Percentiles rank a stretch among this genome's conserved stretches.
Evolutionary conservation across 2,329 filamentous ascomycete genomes (phyloP).

Genomic region (Arthroderma sp.): DNA sequence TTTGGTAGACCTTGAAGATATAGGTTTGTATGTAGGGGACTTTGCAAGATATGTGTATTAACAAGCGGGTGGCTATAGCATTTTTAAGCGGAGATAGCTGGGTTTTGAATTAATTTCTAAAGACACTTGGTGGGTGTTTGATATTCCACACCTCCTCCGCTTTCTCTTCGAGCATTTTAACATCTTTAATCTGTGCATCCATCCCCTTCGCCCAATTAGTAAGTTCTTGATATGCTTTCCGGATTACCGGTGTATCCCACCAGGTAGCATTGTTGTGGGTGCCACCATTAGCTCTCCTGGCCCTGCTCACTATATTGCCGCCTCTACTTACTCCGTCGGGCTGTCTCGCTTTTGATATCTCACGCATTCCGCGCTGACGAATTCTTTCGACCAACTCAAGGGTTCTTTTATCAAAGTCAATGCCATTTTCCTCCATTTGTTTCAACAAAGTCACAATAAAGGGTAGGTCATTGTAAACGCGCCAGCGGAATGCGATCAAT

Average conservation of each 20-base stretch:
- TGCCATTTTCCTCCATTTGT: conserved; percentile 36
- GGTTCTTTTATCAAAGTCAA: conserved; percentile 28
- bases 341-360: conserved; percentile 10
- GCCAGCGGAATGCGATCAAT: conserved; percentile 34
- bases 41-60: neutral
- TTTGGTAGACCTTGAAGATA: neutral
- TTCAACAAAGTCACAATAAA: conserved; percentile 29
- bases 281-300: neutral
- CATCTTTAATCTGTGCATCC: conserved; percentile 3
- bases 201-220: conserved; percentile 3
- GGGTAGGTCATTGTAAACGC: conserved; percentile 30
- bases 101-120: neutral
- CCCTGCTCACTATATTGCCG: neutral
- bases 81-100: neutral
- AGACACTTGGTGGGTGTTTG: neutral
- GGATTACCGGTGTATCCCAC: conserved; percentile 13
- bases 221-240: conserved; percentile 12
- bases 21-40: neutral
- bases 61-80: neutral
- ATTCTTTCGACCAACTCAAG: conserved; percentile 23
- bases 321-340: neutral
- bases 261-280: neutral
- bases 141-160: neutral
- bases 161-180: conserved; percentile 1
- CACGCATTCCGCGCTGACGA: conserved; percentile 18